phyloP scores from a whole-genome alignment of 768 basidiomycete species.

The Lentinula sp. region DNA sequence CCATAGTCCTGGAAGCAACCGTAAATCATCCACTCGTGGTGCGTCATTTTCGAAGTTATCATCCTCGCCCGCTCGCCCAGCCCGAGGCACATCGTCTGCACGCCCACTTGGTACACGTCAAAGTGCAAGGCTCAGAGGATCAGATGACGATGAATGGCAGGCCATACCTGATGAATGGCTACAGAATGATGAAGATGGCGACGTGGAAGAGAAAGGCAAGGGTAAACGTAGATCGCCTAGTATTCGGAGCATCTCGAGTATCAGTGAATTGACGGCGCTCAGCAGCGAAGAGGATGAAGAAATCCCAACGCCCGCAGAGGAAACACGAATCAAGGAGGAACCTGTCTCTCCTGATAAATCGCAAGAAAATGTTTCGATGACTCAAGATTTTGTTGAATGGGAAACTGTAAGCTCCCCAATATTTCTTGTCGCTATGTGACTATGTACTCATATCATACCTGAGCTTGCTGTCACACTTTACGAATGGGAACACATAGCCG shows the following conservation, averaged over 20 bases:
- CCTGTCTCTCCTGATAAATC: conserved; percentile 9
- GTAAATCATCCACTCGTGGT: conserved; percentile 10
- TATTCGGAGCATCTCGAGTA: conserved; percentile 46
- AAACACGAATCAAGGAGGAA: conserved; percentile 18
- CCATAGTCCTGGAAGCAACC: background rate
- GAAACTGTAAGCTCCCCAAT: conserved; percentile 60
- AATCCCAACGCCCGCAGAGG: conserved; percentile 16
- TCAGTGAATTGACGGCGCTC: conserved; percentile 74
- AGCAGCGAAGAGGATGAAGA: conserved; percentile 44
- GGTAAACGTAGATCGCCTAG: conserved; percentile 11
- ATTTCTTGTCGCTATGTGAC: background rate
- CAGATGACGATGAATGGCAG: conserved; percentile 64
- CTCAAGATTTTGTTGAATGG: conserved; percentile 77
- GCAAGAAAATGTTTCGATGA: conserved; percentile 21
- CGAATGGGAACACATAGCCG: conserved; percentile 81
- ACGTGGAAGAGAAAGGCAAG: conserved; percentile 7
- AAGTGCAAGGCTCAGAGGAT: conserved; percentile 60
- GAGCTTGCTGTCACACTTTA: conserved; percentile 79
- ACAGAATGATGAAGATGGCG: conserved; percentile 19
- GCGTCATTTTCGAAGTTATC: background rate
- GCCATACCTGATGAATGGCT: conserved; percentile 76
- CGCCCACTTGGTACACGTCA: conserved; percentile 51
- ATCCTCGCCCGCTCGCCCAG: conserved; percentile 1
- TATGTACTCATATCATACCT: background rate
- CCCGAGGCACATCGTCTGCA: background rate